These are phyloP conservation scores for Ramularia endophylla DNA, from an alignment of 2,329 filamentous ascomycete species.

Conservation along the genomic window DNA sequence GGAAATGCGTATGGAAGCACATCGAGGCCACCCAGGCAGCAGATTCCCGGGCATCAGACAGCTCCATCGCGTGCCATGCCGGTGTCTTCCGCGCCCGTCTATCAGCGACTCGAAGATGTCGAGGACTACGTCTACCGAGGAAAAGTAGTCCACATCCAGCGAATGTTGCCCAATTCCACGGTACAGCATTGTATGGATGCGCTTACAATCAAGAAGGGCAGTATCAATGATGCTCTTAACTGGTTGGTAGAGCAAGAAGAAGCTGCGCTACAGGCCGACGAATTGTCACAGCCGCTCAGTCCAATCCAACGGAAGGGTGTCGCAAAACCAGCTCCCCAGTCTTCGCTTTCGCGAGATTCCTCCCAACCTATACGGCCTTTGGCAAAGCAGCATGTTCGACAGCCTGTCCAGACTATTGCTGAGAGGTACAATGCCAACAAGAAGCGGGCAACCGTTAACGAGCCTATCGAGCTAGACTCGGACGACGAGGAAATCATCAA, in stretches of 20 bases:
- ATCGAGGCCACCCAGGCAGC: slow-evolving; percentile 17
- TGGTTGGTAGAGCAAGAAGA: slow-evolving; percentile 40
- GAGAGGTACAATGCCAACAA: slow-evolving; percentile 26
- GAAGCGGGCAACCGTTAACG: slow-evolving; percentile 14
- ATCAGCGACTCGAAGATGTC: slow-evolving; percentile 46
- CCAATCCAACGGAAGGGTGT: slow-evolving; percentile 23
- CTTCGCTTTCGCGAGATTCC: slow-evolving; percentile 9
- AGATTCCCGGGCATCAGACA: slow-evolving; percentile 2
- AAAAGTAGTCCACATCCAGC: slow-evolving; percentile 49
- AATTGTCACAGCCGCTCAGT: slow-evolving; percentile 18
- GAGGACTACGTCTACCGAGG: slow-evolving; percentile 43
- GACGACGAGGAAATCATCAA: slow-evolving; percentile 27
- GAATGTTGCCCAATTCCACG: slow-evolving; percentile 42
- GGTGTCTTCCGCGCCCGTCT: slow-evolving; percentile 25
- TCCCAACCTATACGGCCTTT: slow-evolving; percentile 33
- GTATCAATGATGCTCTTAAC: slow-evolving; percentile 51
- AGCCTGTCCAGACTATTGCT: slow-evolving; percentile 50
- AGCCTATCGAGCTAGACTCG: slow-evolving; percentile 9
- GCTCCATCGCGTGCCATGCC: slow-evolving; percentile 8
- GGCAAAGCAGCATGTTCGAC: slow-evolving; percentile 52
- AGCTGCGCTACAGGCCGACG: slow-evolving; percentile 20
- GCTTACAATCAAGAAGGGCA: slow-evolving; percentile 45
- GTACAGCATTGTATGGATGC: slow-evolving; percentile 46
- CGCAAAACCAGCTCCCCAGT: slow-evolving; percentile 17
- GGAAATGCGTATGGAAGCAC: slow-evolving; percentile 35